Conservation (phyloP, 352 stramenopile genomes). For the Globisporangium rhizosaccharum region DNA sequence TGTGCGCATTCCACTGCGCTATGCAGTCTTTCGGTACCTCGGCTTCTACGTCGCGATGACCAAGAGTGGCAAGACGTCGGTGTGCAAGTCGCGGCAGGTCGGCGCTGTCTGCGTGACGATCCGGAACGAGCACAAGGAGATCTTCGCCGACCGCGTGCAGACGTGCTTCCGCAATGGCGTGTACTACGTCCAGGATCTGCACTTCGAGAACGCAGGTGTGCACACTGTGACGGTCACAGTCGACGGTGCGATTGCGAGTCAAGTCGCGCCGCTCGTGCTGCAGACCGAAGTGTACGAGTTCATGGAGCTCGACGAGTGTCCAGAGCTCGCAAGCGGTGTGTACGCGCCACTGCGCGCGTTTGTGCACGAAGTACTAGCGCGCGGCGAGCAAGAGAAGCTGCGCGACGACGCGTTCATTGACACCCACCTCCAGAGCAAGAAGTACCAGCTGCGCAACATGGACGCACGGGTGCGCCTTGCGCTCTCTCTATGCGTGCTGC, state of each 20-base stretch:
- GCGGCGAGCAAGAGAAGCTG: constrained; percentile 39
- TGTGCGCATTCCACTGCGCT: constrained; percentile 56
- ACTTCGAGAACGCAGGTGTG: constrained; percentile 44
- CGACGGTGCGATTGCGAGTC: constrained; percentile 41
- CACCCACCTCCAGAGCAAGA: constrained; percentile 45
- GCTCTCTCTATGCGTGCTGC: not conserved
- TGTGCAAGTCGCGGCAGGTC: constrained; percentile 50
- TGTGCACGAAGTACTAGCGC: constrained; percentile 34
- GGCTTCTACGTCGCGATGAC: constrained; percentile 71
- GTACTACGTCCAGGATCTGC: constrained; percentile 78
- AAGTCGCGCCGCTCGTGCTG: constrained; percentile 51
- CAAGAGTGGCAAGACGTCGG: constrained; percentile 53
- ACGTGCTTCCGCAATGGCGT: constrained; percentile 68
- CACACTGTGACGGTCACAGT: constrained; percentile 62
- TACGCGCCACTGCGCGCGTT: constrained; percentile 64
- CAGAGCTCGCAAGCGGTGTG: constrained; percentile 33
- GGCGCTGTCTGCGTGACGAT: constrained; percentile 63
- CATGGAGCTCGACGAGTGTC: constrained; percentile 71
- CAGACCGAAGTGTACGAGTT: constrained; percentile 74
- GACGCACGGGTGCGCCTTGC: constrained; percentile 42
- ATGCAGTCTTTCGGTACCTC: constrained; percentile 72
- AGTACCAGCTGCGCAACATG: constrained; percentile 57
- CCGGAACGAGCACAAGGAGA: constrained; percentile 71
- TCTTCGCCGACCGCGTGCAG: constrained; percentile 54
- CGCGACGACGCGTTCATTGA: constrained; percentile 60